A percentile compares a stretch with the other conserved stretches of the same genome.
Conservation (phyloP, 441 rosid species). For the Lagerstroemia fauriei region DNA sequence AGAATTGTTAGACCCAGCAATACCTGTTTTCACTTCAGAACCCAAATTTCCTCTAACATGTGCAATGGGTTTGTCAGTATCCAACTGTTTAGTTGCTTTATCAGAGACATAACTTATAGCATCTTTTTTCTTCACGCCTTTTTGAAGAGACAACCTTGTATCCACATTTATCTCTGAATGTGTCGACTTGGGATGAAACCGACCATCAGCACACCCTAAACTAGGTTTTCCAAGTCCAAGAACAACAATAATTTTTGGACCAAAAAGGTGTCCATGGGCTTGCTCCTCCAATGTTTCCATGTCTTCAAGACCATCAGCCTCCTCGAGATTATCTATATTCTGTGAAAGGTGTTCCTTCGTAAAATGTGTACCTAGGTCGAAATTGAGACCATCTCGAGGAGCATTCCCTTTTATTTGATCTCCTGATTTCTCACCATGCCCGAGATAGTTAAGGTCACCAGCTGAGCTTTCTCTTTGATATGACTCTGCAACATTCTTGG, state of each 20-base stretch:
- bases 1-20: slow-evolving; percentile 32
- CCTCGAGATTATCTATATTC: slow-evolving; percentile 41
- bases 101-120: slow-evolving; percentile 37
- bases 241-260: slow-evolving; percentile 48
- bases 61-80: slow-evolving; percentile 27
- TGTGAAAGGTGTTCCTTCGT: slow-evolving; percentile 41
- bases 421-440: slow-evolving; percentile 45
- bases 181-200: slow-evolving; percentile 52
- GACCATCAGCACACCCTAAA: slow-evolving; percentile 40
- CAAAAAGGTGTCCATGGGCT: slow-evolving; percentile 29
- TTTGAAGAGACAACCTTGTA: slow-evolving; percentile 34
- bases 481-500: slow-evolving; percentile 39
- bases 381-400: slow-evolving; percentile 31
- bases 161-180: slow-evolving; percentile 42
- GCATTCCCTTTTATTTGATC: slow-evolving; percentile 38
- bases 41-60: slow-evolving; percentile 40
- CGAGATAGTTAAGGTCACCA: slow-evolving; percentile 27
- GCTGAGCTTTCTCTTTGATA: slow-evolving; percentile 38
- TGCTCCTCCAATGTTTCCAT: slow-evolving; percentile 33
- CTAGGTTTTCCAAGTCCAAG: slow-evolving; percentile 47
- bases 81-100: slow-evolving; percentile 40
- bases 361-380: slow-evolving; percentile 35
- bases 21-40: slow-evolving; percentile 51
- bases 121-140: slow-evolving; percentile 31
- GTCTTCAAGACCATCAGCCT: slow-evolving; percentile 39